Percentiles rank a stretch among this genome's conserved stretches.
These are phyloP conservation scores for Diatrype stigma DNA, from an alignment of 2,329 filamentous ascomycete species.

Conservation along the genomic window DNA sequence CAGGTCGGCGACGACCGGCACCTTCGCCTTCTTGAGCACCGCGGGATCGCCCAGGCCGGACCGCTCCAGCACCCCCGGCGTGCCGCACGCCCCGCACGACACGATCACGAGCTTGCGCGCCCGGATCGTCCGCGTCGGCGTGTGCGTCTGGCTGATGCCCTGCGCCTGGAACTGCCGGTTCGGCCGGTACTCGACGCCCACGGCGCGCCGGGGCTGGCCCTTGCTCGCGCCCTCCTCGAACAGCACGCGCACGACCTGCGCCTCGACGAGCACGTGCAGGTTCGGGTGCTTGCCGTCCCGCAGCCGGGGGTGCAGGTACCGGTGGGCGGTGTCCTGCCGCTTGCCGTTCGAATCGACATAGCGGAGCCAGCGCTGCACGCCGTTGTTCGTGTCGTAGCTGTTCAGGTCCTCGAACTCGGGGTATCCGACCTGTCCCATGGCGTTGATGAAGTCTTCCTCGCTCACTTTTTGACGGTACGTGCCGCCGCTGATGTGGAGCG, in stretches of 20 bases:
- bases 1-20: conserved; percentile 32
- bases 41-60: conserved; percentile 44
- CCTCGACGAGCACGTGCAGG: conserved; percentile 47
- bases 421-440: conserved; percentile 40
- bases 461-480: conserved; percentile 34
- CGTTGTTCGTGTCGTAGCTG: conserved; percentile 33
- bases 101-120: conserved; percentile 42
- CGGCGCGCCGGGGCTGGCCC: neutral
- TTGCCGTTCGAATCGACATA: conserved; percentile 17
- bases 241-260: conserved; percentile 44
- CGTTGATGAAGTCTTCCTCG: conserved; percentile 42
- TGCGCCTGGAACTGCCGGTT: neutral
- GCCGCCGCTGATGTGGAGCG: conserved; percentile 44
- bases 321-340: conserved; percentile 3
- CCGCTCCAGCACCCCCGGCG: conserved; percentile 42
- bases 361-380: conserved; percentile 15
- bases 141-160: neutral
- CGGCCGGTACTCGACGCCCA: conserved; percentile 3
- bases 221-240: conserved; percentile 34
- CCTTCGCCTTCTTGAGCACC: conserved; percentile 32
- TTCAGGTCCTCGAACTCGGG: conserved; percentile 44
- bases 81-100: conserved; percentile 33
- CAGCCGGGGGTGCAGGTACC: conserved; percentile 5
- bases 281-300: conserved; percentile 28
- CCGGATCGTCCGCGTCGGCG: conserved; percentile 19